Evolutionary conservation across 2,329 filamentous ascomycete species (phyloP).

Genomic region (Calonectria pseudoreteaudii): DNA sequence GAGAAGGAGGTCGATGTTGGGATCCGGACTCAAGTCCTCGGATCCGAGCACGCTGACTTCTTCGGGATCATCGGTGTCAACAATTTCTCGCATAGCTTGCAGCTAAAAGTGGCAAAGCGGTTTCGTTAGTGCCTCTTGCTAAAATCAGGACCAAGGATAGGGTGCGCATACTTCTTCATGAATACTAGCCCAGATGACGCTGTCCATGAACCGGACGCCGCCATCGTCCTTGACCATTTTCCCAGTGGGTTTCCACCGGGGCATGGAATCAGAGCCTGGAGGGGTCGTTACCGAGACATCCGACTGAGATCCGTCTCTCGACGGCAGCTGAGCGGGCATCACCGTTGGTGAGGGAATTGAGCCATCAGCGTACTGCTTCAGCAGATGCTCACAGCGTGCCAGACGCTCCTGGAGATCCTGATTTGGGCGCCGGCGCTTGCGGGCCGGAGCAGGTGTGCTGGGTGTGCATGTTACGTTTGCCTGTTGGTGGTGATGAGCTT

Average conservation of each 20-base stretch:
- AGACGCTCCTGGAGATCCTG: slow-evolving; percentile 72
- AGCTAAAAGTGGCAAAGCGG: slow-evolving; percentile 51
- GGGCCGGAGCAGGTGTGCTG: slow-evolving; percentile 69
- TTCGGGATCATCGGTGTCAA: slow-evolving; percentile 62
- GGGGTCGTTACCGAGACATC: slow-evolving; percentile 44
- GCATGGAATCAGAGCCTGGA: slow-evolving; percentile 45
- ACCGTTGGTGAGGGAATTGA: slow-evolving; percentile 42
- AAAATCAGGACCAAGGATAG: background rate
- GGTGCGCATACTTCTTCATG: slow-evolving; percentile 66
- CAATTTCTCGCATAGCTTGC: slow-evolving; percentile 69
- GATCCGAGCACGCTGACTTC: slow-evolving; percentile 63
- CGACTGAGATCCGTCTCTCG: slow-evolving; percentile 35
- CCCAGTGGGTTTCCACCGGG: slow-evolving; percentile 59
- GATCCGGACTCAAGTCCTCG: slow-evolving; percentile 63
- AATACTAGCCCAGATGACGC: slow-evolving; percentile 64
- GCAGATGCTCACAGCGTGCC: slow-evolving; percentile 68
- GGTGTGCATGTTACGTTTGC: slow-evolving; percentile 70
- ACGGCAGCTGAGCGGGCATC: slow-evolving; percentile 31
- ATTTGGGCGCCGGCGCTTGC: slow-evolving; percentile 69
- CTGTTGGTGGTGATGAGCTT: slow-evolving; percentile 47
- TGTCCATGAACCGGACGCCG: slow-evolving; percentile 68
- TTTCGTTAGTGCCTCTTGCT: slow-evolving; percentile 64
- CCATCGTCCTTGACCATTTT: slow-evolving; percentile 68
- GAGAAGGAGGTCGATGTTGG: slow-evolving; percentile 64
- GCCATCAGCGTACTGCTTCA: slow-evolving; percentile 67